A percentile compares a stretch with the other conserved stretches of the same genome.
phyloP scores from a whole-genome alignment of 78 protist species.

The Dictyostelium firmibasis region DNA sequence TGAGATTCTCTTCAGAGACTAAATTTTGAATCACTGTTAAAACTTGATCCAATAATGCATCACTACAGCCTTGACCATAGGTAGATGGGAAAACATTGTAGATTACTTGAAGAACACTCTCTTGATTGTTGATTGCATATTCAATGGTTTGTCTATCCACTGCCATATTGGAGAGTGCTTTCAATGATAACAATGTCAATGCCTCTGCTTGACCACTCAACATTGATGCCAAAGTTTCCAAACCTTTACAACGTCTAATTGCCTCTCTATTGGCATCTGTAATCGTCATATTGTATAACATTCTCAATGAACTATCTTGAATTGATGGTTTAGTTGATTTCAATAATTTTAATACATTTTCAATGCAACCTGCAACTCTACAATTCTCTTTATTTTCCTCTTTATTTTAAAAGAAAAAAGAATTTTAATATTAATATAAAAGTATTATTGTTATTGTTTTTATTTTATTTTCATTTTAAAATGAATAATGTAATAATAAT shows the following conservation, averaged over 20 bases:
- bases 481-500: neutral
- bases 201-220: constrained; percentile 36
- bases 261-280: constrained; percentile 70
- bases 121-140: constrained; percentile 14
- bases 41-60: constrained; percentile 43
- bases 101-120: constrained; percentile 5
- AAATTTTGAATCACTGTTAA: constrained; percentile 42
- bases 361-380: constrained; percentile 58
- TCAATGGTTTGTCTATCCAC: constrained; percentile 80
- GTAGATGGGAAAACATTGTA: constrained; percentile 6
- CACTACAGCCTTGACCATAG: constrained; percentile 1
- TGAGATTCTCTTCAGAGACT: constrained; percentile 67
- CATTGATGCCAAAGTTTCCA: constrained; percentile 40
- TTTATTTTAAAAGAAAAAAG: neutral
- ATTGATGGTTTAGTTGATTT: constrained; percentile 24
- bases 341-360: constrained; percentile 43
- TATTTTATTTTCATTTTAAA: neutral
- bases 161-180: constrained; percentile 66
- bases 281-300: constrained; percentile 76
- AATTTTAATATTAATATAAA: neutral
- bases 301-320: constrained; percentile 46
- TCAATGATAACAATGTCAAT: constrained; percentile 18
- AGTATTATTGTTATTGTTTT: neutral
- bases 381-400: constrained; percentile 77
- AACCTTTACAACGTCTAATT: constrained; percentile 47